Conservation (phyloP, 768 basidiomycete genomes). For the Lepiota venenata region DNA sequence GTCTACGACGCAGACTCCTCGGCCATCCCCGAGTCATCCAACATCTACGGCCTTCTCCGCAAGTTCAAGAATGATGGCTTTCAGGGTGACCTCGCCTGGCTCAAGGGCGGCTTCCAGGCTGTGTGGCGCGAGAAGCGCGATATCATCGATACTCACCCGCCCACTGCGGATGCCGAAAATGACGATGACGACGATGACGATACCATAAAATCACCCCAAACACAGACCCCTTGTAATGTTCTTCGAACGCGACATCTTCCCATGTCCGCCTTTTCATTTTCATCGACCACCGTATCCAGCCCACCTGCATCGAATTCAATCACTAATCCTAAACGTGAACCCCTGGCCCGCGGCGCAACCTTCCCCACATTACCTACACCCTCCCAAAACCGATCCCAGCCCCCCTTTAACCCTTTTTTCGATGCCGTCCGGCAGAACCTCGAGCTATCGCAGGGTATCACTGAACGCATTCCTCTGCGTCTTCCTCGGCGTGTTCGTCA, state of each 20-base stretch:
- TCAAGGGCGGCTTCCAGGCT: slow-evolving; percentile 80
- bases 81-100: slow-evolving; percentile 65
- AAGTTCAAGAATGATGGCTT: slow-evolving; percentile 63
- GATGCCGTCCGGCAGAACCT: slow-evolving; percentile 89
- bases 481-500: slow-evolving; percentile 45
- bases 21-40: slow-evolving; percentile 56
- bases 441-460: slow-evolving; percentile 72
- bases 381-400: slow-evolving; percentile 20
- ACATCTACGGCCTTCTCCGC: slow-evolving; percentile 68
- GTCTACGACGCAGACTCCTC: slow-evolving; percentile 84
- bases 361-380: slow-evolving; percentile 15
- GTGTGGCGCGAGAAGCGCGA: slow-evolving; percentile 53
- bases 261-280: slow-evolving; percentile 57
- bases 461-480: slow-evolving; percentile 78
- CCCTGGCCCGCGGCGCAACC: slow-evolving; percentile 15
- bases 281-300: slow-evolving; percentile 36
- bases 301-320: slow-evolving; percentile 18
- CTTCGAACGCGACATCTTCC: slow-evolving; percentile 62
- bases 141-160: slow-evolving; percentile 48
- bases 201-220: slow-evolving; percentile 3
- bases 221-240: slow-evolving; percentile 19
- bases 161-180: slow-evolving; percentile 48
- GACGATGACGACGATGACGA: slow-evolving; percentile 46
- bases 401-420: slow-evolving; percentile 86
- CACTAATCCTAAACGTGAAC: slow-evolving; percentile 18